Evolutionary conservation across 2,329 filamentous ascomycete genomes (phyloP).

Genomic region (Acrocalymma vagum): DNA sequence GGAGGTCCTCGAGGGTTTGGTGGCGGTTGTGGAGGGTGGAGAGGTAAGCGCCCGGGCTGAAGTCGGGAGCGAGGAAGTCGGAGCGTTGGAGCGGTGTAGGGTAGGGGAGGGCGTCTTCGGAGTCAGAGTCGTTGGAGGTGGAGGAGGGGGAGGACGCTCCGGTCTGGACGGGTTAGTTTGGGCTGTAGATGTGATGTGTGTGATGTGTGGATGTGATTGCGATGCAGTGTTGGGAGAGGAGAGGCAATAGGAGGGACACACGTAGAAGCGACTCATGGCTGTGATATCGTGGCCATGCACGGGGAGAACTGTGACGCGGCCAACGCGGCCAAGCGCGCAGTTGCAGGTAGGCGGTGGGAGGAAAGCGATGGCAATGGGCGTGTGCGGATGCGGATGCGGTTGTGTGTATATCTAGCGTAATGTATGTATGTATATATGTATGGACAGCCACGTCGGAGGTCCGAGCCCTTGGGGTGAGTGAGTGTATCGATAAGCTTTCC

Average conservation of each 20-base stretch:
- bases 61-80: constrained; percentile 79
- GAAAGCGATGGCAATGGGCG: too few relatives aligned
- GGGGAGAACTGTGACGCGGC: too few relatives aligned
- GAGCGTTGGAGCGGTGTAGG: constrained; percentile 82
- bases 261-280: constrained; percentile 60
- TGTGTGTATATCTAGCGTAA: too few relatives aligned
- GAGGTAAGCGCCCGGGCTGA: constrained; percentile 84
- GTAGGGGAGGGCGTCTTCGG: constrained; percentile 78
- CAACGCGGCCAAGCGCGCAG: too few relatives aligned
- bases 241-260: constrained; percentile 30
- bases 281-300: constrained; percentile 17
- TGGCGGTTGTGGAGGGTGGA: constrained; percentile 85
- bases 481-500: constrained; percentile 33
- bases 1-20: constrained; percentile 94
- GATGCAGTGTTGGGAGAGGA: constrained; percentile 7
- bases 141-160: constrained; percentile 13
- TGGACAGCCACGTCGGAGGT: too few relatives aligned
- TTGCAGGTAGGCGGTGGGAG: too few relatives aligned
- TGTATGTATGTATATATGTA: too few relatives aligned
- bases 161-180: constrained; percentile 24
- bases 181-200: constrained; percentile 6
- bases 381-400: too few relatives aligned
- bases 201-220: neutral
- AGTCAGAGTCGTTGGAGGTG: constrained; percentile 63
- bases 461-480: too few relatives aligned